Percentiles rank a stretch among this genome's conserved stretches.
Evolutionary conservation across 2,329 filamentous ascomycete species (phyloP).

Genomic region (Fusarium aywerte): DNA sequence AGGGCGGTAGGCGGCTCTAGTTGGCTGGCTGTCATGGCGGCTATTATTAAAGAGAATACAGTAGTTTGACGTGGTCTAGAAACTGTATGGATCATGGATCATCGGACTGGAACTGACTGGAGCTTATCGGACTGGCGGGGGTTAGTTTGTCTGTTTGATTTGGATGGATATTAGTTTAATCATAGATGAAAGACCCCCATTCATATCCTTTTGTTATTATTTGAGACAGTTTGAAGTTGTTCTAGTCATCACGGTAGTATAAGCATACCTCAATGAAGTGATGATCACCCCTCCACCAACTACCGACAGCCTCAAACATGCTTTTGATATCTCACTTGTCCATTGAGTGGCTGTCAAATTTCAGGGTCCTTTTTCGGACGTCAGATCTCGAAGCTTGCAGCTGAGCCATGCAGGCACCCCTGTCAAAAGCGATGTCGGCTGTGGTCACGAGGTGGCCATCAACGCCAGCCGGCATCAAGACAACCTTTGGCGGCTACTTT

Average conservation of each 20-base stretch:
- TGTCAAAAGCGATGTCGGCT: conserved; percentile 36
- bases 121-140: conserved; percentile 37
- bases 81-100: conserved; percentile 19
- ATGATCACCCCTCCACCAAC: not conserved
- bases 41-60: conserved; percentile 31
- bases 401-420: conserved; percentile 22
- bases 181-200: not conserved
- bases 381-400: conserved; percentile 36
- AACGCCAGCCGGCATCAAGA: not conserved
- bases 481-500: not conserved
- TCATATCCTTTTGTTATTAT: not conserved
- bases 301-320: not conserved
- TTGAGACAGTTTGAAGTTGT: not conserved
- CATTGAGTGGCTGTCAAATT: conserved; percentile 7
- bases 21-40: conserved; percentile 28
- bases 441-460: conserved; percentile 28
- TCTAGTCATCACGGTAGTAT: not conserved
- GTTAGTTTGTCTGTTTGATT: not conserved
- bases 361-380: conserved; percentile 23
- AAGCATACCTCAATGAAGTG: not conserved
- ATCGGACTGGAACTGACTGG: conserved; percentile 4
- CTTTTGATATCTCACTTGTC: not conserved
- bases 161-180: not conserved
- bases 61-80: conserved; percentile 11
- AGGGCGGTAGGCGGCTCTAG: conserved; percentile 27